Evolutionary conservation across 371 early-diverging fungal species (phyloP), one percentile per base, ranked within the genome.

Genomic region (Mortierella sp.): DNA sequence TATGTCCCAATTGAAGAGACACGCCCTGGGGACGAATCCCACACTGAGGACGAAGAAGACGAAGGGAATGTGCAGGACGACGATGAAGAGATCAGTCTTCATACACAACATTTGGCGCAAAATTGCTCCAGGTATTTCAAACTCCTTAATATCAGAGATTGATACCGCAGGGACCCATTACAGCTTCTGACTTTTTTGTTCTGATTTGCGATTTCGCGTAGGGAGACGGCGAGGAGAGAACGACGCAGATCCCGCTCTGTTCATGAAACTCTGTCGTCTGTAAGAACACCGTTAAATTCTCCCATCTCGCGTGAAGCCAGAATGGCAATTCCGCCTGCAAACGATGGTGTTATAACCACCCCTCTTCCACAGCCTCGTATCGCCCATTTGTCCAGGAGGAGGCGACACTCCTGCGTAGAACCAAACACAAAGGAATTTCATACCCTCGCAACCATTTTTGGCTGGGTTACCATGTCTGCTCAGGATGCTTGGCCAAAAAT

Each of bases 361-460:
- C 69, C 75, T 11, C 68, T 70, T 5, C 72, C 69, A 60, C 43
- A 62, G 1, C 22, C 66, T 10, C 58, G 54, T 6, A 12, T 45
- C 20, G n/a, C 66, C 10, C n/a, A 54, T 26, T n/a, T 45, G 5
- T 58, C 79, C 24, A 84, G 83, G 59, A 74, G 89, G 62, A 80
- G 89, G 58, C 89, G 85, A 64, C 88, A 89, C 68, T 84, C 89
- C 55, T 84, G 79, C 55, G 83, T 84, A 26, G 86, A 83, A 22
- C 73, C 85, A 30, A 85, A 73, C 55, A 76, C 86, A 2, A 83
- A 81, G 45, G 89, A 88, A 65, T 88, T 86, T 54, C 70, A 84
- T 20, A 77, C 87, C 5, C 77, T 90, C 4, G 88, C 89, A 5
- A 86, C 86, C 1, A 89, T 90, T 24, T 89, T 89, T 73, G 89